Evolutionary conservation across 352 stramenopile genomes (phyloP).

Genomic region (Pythium aphanidermatum): DNA sequence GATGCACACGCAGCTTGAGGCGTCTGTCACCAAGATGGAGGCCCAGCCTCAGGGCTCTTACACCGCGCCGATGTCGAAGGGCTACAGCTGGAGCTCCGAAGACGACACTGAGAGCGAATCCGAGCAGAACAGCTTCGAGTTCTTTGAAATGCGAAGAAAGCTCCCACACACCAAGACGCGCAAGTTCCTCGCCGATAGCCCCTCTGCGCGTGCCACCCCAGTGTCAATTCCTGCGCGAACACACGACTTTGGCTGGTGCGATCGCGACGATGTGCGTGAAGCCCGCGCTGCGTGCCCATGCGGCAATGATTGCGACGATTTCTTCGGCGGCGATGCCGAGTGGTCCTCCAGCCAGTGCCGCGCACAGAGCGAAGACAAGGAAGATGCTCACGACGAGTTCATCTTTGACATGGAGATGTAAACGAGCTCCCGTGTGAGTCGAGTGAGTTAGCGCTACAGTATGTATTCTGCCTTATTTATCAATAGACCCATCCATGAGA

Average conservation of each 20-base stretch:
- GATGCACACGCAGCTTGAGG: neutral
- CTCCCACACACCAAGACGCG: slow-evolving; percentile 17
- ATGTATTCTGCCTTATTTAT: slow-evolving; percentile 3
- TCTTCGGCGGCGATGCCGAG: slow-evolving; percentile 16
- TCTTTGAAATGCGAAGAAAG: slow-evolving; percentile 43
- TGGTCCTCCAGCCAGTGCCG: slow-evolving; percentile 2
- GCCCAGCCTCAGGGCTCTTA: slow-evolving; percentile 2
- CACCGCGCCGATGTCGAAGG: slow-evolving; percentile 13
- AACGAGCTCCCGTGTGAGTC: slow-evolving; percentile 9
- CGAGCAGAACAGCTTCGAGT: slow-evolving; percentile 39
- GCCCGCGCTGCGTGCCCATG: slow-evolving; percentile 30
- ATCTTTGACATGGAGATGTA: slow-evolving; percentile 72
- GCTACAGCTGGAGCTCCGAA: slow-evolving; percentile 39
- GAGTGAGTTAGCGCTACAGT: too few relatives aligned
- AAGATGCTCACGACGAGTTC: slow-evolving; percentile 32
- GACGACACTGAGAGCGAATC: slow-evolving; percentile 70
- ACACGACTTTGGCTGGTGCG: slow-evolving; percentile 39
- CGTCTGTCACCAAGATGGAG: neutral
- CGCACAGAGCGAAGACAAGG: neutral
- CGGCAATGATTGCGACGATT: slow-evolving; percentile 32
- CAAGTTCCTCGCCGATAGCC: slow-evolving; percentile 1
- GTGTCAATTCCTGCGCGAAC: slow-evolving; percentile 25
- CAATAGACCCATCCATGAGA: too few relatives aligned
- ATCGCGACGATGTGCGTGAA: slow-evolving; percentile 32
- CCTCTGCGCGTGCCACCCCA: slow-evolving; percentile 17